Base-by-base conservation (phyloP, 2,329 filamentous ascomycete species). In the Neonectria neomacrospora region DNA sequence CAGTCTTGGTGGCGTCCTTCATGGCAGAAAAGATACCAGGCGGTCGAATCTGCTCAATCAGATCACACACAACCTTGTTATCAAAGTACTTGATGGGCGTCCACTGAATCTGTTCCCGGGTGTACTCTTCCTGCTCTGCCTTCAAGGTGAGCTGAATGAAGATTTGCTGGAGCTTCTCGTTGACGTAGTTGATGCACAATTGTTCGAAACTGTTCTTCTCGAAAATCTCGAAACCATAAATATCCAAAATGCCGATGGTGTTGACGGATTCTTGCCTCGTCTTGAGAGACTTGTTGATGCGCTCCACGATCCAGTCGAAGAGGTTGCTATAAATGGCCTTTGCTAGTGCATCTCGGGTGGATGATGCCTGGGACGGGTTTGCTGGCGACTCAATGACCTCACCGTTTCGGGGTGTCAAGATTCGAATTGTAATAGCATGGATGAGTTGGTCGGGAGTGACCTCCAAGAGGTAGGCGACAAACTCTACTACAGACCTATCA, bases 141-240 rank as follows among this genome's bases (percentile, higher is more conserved):
- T 97, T 97, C 66, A 99, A 80, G 0, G 96, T 99, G 72, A 99
- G 84, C 79, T 99, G 96, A 71, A 99, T 99, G 77, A 99, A 99
- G 74, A 99, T 98, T 76, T 99, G 96, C 80, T 99, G 96, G 61
- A 99, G 83, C 80, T 99, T 99, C 81, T 99, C 96, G 79, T 99
- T 99, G 75, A 98, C 96, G 75, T 98, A 99, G 83, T 99, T 99
- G 85, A 99, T 99, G 81, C 96, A 99, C 8, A 99, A 88, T 80
- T 99, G 96, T 78, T 99, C 96, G 74, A 99, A 99, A 69, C 93
- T 97, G 82, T 99, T 99, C 82, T 95, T 96, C 77, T 99, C 96
- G 71, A 99, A 99, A 71, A 99, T 99, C 77, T 99, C 96, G 75
- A 99, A 99, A 2, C 96, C 96, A 77, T 99, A 99, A 71, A 99